These are phyloP conservation scores for Castanea crenata DNA, from an alignment of 306 rosid species.

Conservation along the genomic window DNA sequence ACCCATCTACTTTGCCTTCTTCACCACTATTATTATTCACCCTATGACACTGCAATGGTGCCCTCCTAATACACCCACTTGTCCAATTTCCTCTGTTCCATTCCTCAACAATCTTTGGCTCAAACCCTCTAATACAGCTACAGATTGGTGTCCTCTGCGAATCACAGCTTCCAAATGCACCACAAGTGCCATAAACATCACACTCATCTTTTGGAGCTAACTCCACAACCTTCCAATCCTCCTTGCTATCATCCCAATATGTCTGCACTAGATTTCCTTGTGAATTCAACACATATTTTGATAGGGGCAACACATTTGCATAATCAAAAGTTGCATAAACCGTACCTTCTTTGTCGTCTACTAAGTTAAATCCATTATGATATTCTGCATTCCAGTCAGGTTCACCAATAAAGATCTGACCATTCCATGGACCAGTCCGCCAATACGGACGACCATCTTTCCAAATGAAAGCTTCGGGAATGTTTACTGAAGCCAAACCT, in stretches of 20 bases:
- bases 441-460: constrained; percentile 22
- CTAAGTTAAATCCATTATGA: constrained; percentile 22
- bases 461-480: constrained; percentile 35
- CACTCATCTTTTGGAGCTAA: constrained; percentile 7
- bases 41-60: constrained; percentile 23
- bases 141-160: neutral
- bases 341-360: constrained; percentile 14
- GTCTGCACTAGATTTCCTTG: constrained; percentile 11
- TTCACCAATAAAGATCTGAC: constrained; percentile 31
- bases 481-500: constrained; percentile 3
- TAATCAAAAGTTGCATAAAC: neutral
- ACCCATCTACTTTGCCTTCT: constrained; percentile 16
- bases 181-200: constrained; percentile 28
- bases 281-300: neutral
- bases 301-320: neutral
- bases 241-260: neutral
- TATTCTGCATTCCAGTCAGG: constrained; percentile 33
- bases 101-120: neutral
- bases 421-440: constrained; percentile 54
- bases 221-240: neutral
- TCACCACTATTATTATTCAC: neutral
- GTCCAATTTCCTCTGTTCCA: constrained; percentile 17
- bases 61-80: constrained; percentile 17
- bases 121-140: constrained; percentile 30
- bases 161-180: constrained; percentile 18